Conservation (phyloP, 2,329 filamentous ascomycete genomes). For the Pseudocercospora cruenta region DNA sequence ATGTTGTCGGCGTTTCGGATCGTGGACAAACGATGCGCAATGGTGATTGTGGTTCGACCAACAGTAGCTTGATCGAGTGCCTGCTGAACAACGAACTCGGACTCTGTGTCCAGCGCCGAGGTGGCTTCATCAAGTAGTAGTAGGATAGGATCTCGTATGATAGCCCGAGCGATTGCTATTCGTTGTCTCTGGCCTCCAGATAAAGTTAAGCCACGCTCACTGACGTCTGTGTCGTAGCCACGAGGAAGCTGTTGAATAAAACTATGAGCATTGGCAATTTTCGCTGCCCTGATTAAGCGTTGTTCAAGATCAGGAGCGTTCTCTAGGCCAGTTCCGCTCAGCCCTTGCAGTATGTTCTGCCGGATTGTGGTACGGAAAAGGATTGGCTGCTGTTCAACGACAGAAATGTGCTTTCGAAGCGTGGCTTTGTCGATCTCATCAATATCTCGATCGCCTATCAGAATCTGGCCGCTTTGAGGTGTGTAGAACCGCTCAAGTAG, state of each 20-base stretch:
- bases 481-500: slow-evolving; percentile 96
- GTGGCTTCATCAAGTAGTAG: slow-evolving; percentile 94
- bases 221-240: slow-evolving; percentile 92
- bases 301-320: slow-evolving; percentile 68
- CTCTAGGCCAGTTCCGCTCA: slow-evolving; percentile 65
- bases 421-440: slow-evolving; percentile 81
- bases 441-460: slow-evolving; percentile 82
- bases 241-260: slow-evolving; percentile 83
- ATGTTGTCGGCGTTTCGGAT: slow-evolving; percentile 96
- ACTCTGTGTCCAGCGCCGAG: slow-evolving; percentile 89
- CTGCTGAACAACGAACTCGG: slow-evolving; percentile 90
- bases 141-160: slow-evolving; percentile 89
- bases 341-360: slow-evolving; percentile 1
- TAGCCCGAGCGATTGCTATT: slow-evolving; percentile 88
- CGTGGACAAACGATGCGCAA: slow-evolving; percentile 92
- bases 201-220: slow-evolving; percentile 87
- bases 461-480: slow-evolving; percentile 76
- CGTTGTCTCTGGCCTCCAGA: slow-evolving; percentile 94
- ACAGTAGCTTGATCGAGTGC: slow-evolving; percentile 83
- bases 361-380: not conserved
- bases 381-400: slow-evolving; percentile 79
- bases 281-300: slow-evolving; percentile 71
- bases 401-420: slow-evolving; percentile 87
- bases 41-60: slow-evolving; percentile 91
- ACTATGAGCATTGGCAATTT: slow-evolving; percentile 90